These are phyloP conservation scores for Hypoxylon sp. DNA, from an alignment of 2,329 filamentous ascomycete genomes.

Conservation along the genomic window DNA sequence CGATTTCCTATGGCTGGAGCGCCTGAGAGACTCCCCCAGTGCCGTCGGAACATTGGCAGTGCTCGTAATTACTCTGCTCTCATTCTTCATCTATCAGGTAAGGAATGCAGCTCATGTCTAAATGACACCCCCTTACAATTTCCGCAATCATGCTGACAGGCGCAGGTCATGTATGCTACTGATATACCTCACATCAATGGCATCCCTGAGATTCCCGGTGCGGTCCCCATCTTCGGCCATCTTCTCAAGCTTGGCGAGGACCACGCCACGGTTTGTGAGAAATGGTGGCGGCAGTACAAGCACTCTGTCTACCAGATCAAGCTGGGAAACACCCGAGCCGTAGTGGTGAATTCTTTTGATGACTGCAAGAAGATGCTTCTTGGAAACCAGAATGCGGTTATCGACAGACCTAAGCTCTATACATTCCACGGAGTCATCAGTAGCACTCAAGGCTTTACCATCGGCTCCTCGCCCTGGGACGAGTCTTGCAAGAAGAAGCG, in stretches of 20 bases:
- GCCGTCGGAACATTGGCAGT: conserved; percentile 12
- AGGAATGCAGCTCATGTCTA: not conserved
- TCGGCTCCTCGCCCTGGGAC: conserved; percentile 66
- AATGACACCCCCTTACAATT: not conserved
- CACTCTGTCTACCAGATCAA: conserved; percentile 64
- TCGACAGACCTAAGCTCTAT: conserved; percentile 63
- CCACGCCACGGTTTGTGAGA: conserved; percentile 63
- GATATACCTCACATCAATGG: conserved; percentile 63
- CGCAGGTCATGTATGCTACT: conserved; percentile 51
- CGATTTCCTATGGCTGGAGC: conserved; percentile 16
- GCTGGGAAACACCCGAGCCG: conserved; percentile 64
- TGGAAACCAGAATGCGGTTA: conserved; percentile 61
- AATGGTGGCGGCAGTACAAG: conserved; percentile 61
- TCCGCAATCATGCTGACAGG: conserved; percentile 3
- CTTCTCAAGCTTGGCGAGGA: conserved; percentile 64
- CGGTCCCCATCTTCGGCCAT: conserved; percentile 62
- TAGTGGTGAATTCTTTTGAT: conserved; percentile 65
- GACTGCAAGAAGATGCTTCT: conserved; percentile 64
- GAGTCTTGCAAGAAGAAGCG: conserved; percentile 65
- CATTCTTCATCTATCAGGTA: conserved; percentile 24
- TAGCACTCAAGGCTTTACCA: conserved; percentile 65
- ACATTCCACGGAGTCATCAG: conserved; percentile 66
- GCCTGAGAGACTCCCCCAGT: conserved; percentile 14
- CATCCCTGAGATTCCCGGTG: conserved; percentile 60
- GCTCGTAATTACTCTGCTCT: conserved; percentile 14